Percentiles rank a stretch among this genome's conserved stretches.
These are phyloP conservation scores for Dioscorea alata DNA, from an alignment of 106 monocot genomes.

Conservation along the genomic window DNA sequence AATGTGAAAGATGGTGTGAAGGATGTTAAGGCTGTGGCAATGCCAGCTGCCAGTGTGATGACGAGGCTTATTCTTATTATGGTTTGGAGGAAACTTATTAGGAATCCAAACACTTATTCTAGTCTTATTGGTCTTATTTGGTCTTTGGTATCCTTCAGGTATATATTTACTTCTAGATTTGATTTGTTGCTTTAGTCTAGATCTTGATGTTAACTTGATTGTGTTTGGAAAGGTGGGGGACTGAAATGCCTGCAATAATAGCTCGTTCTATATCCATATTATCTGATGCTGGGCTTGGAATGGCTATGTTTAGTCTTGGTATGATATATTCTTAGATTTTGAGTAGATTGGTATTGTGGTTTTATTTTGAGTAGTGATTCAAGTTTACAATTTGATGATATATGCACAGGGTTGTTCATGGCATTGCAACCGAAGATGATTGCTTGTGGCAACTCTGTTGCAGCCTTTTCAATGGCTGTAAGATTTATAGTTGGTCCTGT, in stretches of 20 bases:
- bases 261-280: slow-evolving; percentile 36
- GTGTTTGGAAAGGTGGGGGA: slow-evolving; percentile 16
- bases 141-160: slow-evolving; percentile 53
- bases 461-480: slow-evolving; percentile 12
- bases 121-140: slow-evolving; percentile 44
- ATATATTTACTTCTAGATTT: background rate
- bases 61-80: slow-evolving; percentile 58
- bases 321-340: background rate
- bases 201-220: background rate
- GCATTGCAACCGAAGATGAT: slow-evolving; percentile 1
- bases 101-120: slow-evolving; percentile 58
- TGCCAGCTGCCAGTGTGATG: slow-evolving; percentile 53
- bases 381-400: background rate
- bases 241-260: slow-evolving; percentile 33
- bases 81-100: slow-evolving; percentile 62
- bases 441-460: slow-evolving; percentile 3
- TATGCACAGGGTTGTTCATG: background rate
- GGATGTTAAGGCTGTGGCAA: slow-evolving; percentile 8
- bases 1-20: slow-evolving; percentile 6
- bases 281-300: slow-evolving; percentile 57
- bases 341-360: too few species aligned
- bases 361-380: too few species aligned
- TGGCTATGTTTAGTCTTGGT: slow-evolving; percentile 69
- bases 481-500: slow-evolving; percentile 3
- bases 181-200: too few species aligned